Evolutionary conservation across 441 rosid species (phyloP), one percentile per base, ranked within the genome.

Genomic region (Oxalis stricta): DNA sequence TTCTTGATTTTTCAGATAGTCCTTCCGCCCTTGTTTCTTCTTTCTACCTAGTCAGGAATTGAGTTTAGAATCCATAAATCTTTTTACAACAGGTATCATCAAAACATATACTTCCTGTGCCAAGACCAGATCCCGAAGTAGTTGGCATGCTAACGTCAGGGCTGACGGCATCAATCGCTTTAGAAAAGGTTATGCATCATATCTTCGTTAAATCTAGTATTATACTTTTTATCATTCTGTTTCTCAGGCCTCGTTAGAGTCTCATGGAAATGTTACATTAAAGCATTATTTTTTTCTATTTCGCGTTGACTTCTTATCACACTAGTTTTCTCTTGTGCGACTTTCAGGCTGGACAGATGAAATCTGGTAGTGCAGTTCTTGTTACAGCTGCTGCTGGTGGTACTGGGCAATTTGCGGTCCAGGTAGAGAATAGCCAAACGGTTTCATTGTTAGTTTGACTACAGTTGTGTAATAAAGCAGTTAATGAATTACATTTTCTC

Each of bases 321-420:
- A 18, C 16, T 24, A 17, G 28, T 29, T 56, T 45, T 12, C 46
- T 54, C 1, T 41, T 43, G 9, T 53, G 45, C 51, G 55, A 55
- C 28, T 52, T 41, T 41, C 52, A 89, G 99, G 80, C 77, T 40
- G 94, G 85, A 44, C 93, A 76, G 63, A 82, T 83, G 86, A 76
- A 66, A 63, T 80, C 96, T 41, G 85, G 83, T 44, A 65, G 81
- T 67, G 58, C 57, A 24, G 93, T 91, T 41, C 91, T 91, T 53
- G 96, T 91, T 44, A 91, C 99, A 56, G 99, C 99, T 52, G 99
- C 95, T 55, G 96, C 95, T 2, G 96, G 99, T 61, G 99, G 99
- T 36, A 91, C 99, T 5, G 99, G 99, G 28, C 99, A 91, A 59
- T 91, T 91, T 50, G 96, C 95, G 20, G 96, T 91, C 41, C 99